phyloP scores from a whole-genome alignment of 2,329 filamentous ascomycete genomes.

The Mycogone perniciosa region DNA sequence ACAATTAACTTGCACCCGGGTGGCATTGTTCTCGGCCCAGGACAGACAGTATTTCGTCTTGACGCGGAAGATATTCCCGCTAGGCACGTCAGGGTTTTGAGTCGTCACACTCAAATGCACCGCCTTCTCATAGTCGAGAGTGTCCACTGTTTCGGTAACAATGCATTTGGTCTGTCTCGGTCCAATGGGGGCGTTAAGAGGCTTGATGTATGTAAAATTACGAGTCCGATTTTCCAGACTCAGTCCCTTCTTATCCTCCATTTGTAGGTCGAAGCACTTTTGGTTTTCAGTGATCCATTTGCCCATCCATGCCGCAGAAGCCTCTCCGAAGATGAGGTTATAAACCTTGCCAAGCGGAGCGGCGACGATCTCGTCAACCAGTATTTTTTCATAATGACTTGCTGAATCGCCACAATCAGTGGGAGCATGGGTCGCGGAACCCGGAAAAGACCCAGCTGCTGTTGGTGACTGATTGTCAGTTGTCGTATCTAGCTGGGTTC shows the following conservation, averaged over 20 bases:
- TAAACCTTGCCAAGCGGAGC: constrained; percentile 92
- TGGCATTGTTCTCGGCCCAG: constrained; percentile 83
- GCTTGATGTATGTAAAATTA: constrained; percentile 85
- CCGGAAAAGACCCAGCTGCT: constrained; percentile 65
- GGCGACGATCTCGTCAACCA: constrained; percentile 79
- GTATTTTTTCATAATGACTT: constrained; percentile 74
- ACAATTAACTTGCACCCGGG: constrained; percentile 80
- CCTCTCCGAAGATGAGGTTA: constrained; percentile 76
- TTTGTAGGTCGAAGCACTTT: constrained; percentile 80
- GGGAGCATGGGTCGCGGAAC: constrained; percentile 70
- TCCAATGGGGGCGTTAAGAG: constrained; percentile 74
- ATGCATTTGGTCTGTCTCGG: constrained; percentile 94
- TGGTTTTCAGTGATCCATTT: constrained; percentile 84
- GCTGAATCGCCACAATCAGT: constrained; percentile 78
- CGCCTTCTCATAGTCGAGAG: constrained; percentile 78
- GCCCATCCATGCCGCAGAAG: constrained; percentile 72
- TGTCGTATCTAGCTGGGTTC: constrained; percentile 40
- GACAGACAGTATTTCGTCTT: constrained; percentile 94
- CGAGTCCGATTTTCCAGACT: constrained; percentile 68
- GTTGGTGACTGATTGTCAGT: constrained; percentile 41
- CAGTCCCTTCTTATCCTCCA: constrained; percentile 77
- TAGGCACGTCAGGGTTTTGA: constrained; percentile 91
- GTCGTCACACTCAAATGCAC: constrained; percentile 77
- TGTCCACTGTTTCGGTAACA: constrained; percentile 76
- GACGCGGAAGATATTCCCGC: constrained; percentile 80